A percentile compares a stretch with the other conserved stretches of the same genome.
phyloP scores from a whole-genome alignment of 1,284 basidiomycete species.

The Marasmius tenuissimus region DNA sequence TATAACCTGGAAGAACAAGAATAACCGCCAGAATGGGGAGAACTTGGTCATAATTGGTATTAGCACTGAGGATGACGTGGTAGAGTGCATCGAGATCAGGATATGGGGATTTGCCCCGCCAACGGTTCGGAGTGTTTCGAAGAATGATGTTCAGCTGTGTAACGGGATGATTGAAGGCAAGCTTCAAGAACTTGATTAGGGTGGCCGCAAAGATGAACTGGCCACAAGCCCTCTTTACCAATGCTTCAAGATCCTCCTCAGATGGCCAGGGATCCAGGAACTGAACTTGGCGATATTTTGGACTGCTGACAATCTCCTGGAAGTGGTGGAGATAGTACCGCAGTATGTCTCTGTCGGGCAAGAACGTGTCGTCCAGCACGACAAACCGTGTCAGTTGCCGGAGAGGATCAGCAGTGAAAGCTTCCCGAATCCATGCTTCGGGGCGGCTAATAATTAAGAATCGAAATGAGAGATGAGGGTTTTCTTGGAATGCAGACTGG shows the following conservation, averaged over 20 bases:
- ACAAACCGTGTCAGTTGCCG: not conserved
- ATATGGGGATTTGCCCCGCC: slow-evolving; percentile 1
- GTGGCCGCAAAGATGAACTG: slow-evolving; percentile 26
- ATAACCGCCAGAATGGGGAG: not conserved
- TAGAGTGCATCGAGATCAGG: slow-evolving; percentile 23
- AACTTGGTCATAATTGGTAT: not conserved
- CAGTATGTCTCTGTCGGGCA: not conserved
- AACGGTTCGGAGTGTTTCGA: not conserved
- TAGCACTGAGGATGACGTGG: not conserved
- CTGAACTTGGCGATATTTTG: too few species aligned
- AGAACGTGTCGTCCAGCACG: not conserved
- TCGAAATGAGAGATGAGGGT: slow-evolving; percentile 16
- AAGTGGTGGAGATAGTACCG: not conserved
- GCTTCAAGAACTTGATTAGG: slow-evolving; percentile 23
- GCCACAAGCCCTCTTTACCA: slow-evolving; percentile 21
- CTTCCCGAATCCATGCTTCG: slow-evolving; percentile 23
- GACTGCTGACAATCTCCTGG: not conserved
- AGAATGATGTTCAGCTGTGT: slow-evolving; percentile 23
- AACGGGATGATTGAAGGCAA: slow-evolving; percentile 18
- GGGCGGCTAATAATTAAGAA: slow-evolving; percentile 25
- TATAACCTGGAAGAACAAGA: not conserved
- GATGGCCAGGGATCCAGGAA: slow-evolving; percentile 19
- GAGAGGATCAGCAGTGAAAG: not conserved
- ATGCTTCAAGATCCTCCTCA: slow-evolving; percentile 12
- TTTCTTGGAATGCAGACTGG: too few species aligned